Percentiles rank a stretch among this genome's conserved stretches.
Evolutionary conservation across 139 green algal genomes (phyloP).

Genomic region (Chlamydomonas schloesseri): DNA sequence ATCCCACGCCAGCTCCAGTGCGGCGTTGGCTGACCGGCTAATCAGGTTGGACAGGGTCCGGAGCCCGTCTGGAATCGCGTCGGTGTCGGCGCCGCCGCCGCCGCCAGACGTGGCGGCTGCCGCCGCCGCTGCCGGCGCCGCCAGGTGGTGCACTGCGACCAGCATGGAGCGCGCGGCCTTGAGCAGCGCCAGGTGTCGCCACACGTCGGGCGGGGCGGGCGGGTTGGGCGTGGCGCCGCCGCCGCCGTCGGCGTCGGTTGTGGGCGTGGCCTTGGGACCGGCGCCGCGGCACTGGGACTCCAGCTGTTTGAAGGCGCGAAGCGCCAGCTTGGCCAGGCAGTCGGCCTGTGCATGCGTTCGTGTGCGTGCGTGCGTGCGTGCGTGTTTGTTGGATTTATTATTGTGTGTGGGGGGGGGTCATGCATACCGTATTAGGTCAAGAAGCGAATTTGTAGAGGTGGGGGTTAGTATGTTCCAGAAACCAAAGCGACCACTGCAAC

Average conservation of each 20-base stretch:
- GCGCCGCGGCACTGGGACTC: constrained; percentile 3
- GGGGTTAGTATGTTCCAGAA: too few relatives aligned
- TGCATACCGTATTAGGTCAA: too few relatives aligned
- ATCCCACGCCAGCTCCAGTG: constrained; percentile 18
- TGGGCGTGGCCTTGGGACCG: not conserved
- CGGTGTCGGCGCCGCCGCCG: not conserved
- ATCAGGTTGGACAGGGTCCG: not conserved
- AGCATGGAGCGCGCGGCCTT: constrained; percentile 3
- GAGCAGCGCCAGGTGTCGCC: constrained; percentile 35
- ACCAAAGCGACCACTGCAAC: too few relatives aligned
- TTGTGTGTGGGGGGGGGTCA: too few relatives aligned
- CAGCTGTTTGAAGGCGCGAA: not conserved
- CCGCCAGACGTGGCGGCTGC: not conserved
- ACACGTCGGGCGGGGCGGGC: constrained; percentile 19
- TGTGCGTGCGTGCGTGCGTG: too few relatives aligned
- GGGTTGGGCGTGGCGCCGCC: not conserved
- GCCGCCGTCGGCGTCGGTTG: not conserved
- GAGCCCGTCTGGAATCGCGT: not conserved
- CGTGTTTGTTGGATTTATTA: too few relatives aligned
- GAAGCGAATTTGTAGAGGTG: too few relatives aligned
- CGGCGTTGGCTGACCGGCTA: not conserved
- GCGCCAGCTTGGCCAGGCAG: not conserved
- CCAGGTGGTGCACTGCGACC: not conserved
- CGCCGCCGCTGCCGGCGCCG: not conserved
- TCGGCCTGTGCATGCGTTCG: not conserved